Evolutionary conservation across 176 grass and related monocot genomes (phyloP), one percentile per base, ranked within the genome.

Genomic region (Oryza longistaminata): DNA sequence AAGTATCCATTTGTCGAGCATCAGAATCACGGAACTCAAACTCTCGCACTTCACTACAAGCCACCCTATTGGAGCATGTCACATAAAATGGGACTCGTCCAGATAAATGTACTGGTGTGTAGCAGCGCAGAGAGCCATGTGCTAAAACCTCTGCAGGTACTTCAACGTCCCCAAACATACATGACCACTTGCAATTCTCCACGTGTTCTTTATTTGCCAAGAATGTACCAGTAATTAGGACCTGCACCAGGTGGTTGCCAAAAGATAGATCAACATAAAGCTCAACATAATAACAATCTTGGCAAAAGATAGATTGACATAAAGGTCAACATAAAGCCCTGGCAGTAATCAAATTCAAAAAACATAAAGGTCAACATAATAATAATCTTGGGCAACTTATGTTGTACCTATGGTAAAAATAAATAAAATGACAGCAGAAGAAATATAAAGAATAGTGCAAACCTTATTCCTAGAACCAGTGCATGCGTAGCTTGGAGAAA

Each of bases 81-180:
- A 99, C 84, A 50, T 99, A 99, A 91, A 99, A 99, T 44, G 93
- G 92, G 31, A 99, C 82, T 68, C 84, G 87, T 88, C 93, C 93
- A 82, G 88, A 80, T 86, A 88, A 90, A 80, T 96, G 94, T 39
- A 68, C 27, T 79, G 93, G 93, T 2, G 90, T 91, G 87, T 92
- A 92, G 79, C 97, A 92, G 39, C 93, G 88, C 74, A 99, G 83
- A 24, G 92, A 91, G 39, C 97, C 97, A 84, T 96, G 91, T 76
- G 75, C 82, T 85, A 99, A 85, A 85, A 99, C 85, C 73, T 99
- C 76, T 44, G 86, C 88, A 58, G 97, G 79, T 34, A 96, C 97
- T 94, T 99, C 97, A 74, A 83, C 71, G 80, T 99, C 93, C 48
- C 97, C 97, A 42, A 99, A 99, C 97, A 99, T 99, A 86, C 97